A percentile compares a stretch with the other conserved stretches of the same genome.
phyloP scores from a whole-genome alignment of 2,329 filamentous ascomycete genomes.

The Arthrobotrys conoides region DNA sequence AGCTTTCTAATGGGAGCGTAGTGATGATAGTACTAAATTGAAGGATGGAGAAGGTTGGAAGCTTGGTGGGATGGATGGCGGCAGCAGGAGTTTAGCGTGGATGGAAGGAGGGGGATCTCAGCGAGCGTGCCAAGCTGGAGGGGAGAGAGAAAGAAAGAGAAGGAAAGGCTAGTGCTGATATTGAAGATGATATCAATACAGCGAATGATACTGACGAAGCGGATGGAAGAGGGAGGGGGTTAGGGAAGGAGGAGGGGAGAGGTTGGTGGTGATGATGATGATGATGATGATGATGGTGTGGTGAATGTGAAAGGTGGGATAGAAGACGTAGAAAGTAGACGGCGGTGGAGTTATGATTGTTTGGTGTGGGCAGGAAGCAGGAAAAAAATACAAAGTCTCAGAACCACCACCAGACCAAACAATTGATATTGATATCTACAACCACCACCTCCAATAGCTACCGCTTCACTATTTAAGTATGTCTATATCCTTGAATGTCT shows the following conservation, averaged over 20 bases:
- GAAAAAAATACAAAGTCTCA: conserved; percentile 10
- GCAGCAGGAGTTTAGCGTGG: conserved; percentile 15
- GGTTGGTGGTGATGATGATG: conserved; percentile 18
- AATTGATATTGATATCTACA: neutral
- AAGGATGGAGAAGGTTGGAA: conserved; percentile 8
- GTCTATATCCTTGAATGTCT: neutral
- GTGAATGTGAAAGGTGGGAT: conserved; percentile 36
- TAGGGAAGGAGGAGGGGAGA: conserved; percentile 24
- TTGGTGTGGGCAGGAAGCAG: conserved; percentile 17
- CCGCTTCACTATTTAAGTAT: neutral
- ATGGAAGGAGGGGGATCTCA: conserved; percentile 24
- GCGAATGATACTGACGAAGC: neutral
- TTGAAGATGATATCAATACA: neutral
- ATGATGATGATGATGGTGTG: conserved; percentile 6
- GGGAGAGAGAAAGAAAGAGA: neutral
- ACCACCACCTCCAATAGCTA: neutral
- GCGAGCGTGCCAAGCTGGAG: neutral
- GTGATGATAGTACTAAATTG: neutral
- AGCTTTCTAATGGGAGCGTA: conserved; percentile 12
- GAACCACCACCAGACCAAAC: conserved; percentile 5
- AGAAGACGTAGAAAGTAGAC: conserved; percentile 23
- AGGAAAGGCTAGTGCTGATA: neutral
- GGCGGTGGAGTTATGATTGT: no score
- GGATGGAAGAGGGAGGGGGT: conserved; percentile 14
- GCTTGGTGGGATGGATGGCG: conserved; percentile 11